Evolutionary conservation across 768 basidiomycete species (phyloP).

Genomic region (Phylloporus arenicola): DNA sequence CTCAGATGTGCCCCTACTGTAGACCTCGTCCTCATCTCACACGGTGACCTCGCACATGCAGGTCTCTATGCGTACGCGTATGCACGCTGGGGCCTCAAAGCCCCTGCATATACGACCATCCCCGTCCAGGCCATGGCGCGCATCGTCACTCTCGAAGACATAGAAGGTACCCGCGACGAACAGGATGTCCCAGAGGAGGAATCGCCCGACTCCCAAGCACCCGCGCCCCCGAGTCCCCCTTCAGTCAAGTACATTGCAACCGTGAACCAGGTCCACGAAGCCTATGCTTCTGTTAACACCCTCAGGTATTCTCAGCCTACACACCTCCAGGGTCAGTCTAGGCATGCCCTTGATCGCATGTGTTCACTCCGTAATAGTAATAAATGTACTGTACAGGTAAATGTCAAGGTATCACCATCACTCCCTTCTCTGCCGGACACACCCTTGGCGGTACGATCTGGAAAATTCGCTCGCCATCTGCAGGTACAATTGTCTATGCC

Average conservation of each 20-base stretch:
- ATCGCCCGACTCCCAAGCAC: slow-evolving; percentile 17
- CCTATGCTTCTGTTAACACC: slow-evolving; percentile 88
- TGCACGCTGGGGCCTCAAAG: slow-evolving; percentile 79
- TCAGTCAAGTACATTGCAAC: slow-evolving; percentile 62
- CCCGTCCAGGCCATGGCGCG: slow-evolving; percentile 95
- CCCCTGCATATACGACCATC: slow-evolving; percentile 89
- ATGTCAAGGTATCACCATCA: slow-evolving; percentile 89
- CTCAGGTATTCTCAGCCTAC: slow-evolving; percentile 94
- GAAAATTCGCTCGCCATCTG: slow-evolving; percentile 97
- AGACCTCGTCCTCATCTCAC: slow-evolving; percentile 89
- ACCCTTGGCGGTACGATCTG: slow-evolving; percentile 95
- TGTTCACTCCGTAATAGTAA: slow-evolving; percentile 1
- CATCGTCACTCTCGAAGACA: slow-evolving; percentile 85
- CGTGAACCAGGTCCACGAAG: slow-evolving; percentile 80
- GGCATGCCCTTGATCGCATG: neutral
- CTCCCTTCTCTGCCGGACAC: slow-evolving; percentile 92
- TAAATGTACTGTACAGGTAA: slow-evolving; percentile 48
- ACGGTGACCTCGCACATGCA: slow-evolving; percentile 84
- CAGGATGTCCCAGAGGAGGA: slow-evolving; percentile 47
- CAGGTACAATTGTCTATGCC: slow-evolving; percentile 92
- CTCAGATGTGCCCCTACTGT: slow-evolving; percentile 70
- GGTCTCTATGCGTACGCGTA: slow-evolving; percentile 93
- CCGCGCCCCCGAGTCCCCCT: slow-evolving; percentile 23
- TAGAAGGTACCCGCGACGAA: slow-evolving; percentile 74
- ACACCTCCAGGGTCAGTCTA: slow-evolving; percentile 76